Evolutionary conservation across 305 asterid species (phyloP), one percentile per base, ranked within the genome.

Genomic region (Andrographis paniculata): DNA sequence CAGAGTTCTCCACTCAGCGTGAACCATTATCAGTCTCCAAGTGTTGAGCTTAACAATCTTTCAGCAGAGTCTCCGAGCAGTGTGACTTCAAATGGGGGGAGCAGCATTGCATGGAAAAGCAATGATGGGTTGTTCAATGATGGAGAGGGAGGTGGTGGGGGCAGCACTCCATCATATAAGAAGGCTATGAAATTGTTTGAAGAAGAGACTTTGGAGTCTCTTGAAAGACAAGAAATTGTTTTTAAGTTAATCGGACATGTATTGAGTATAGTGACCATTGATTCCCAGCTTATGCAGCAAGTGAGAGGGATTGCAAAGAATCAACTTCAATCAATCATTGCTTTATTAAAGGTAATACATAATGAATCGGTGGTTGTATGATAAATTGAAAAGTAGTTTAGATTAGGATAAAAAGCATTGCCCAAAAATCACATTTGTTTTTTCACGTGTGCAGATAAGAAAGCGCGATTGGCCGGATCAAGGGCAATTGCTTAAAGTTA

Each of bases 381-480:
- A 27, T 44, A 43, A 61, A 37, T 22, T 22, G 51, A n/a, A 31
- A 30, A 57, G 38, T 53, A 62, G 36, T 44, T 17, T 47, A 46
- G 42, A 55, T 58, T n/a, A 22, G 30, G 18, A 14, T 47, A 48
- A 30, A 40, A n/a, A 28, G 37, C 33, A 31, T 52, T 58, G 44
- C 55, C 53, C 49, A 58, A 41, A 49, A 52, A 49, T 55, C 52
- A 31, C 50, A 23, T 49, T 62, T 14, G 24, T 39, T 65, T 56
- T 63, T 43, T 64, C 65, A 57, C 24, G 48, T 58, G 75, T 49
- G 60, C 84, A 92, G 99, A 78, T 80, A 54, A 78, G 89, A 68
- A 87, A 82, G 83, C 82, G 81, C 7, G 94, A 82, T 64, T 92
- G 99, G 99, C 63, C 94, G 4, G 93, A 77, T 64, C 97, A 92